phyloP scores from a whole-genome alignment of 306 rosid species.

The Heteromeles arbutifolia region DNA sequence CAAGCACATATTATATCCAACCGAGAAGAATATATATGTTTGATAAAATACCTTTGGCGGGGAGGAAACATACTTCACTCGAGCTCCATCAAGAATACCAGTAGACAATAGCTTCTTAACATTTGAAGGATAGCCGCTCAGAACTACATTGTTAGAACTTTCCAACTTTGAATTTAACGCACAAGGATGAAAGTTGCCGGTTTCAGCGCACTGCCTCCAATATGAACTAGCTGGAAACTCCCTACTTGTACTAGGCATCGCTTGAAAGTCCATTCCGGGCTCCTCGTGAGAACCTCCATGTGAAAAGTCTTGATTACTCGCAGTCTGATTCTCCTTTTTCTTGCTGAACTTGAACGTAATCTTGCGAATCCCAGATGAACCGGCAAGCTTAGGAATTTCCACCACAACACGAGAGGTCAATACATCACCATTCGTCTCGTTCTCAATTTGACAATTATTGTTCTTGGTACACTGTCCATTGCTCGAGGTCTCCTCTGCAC shows the following conservation, averaged over 20 bases:
- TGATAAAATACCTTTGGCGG: slow-evolving; percentile 36
- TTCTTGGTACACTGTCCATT: slow-evolving; percentile 36
- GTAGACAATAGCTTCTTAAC: slow-evolving; percentile 85
- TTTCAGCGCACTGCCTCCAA: slow-evolving; percentile 29
- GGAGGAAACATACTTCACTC: slow-evolving; percentile 67
- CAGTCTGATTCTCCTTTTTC: slow-evolving; percentile 47
- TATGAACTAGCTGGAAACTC: slow-evolving; percentile 14
- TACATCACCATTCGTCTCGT: slow-evolving; percentile 26
- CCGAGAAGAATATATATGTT: not conserved
- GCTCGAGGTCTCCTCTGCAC: slow-evolving; percentile 53
- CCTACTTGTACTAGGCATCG: slow-evolving; percentile 25
- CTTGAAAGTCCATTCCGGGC: slow-evolving; percentile 27
- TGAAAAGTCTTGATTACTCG: slow-evolving; percentile 4
- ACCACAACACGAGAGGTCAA: slow-evolving; percentile 60
- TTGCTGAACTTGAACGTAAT: slow-evolving; percentile 86
- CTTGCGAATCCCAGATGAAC: slow-evolving; percentile 76
- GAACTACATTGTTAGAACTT: slow-evolving; percentile 57
- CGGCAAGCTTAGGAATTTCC: slow-evolving; percentile 72
- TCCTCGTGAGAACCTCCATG: slow-evolving; percentile 22
- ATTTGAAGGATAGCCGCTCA: slow-evolving; percentile 61
- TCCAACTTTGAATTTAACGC: slow-evolving; percentile 52
- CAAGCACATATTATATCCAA: not conserved
- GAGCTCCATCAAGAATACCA: slow-evolving; percentile 91
- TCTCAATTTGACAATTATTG: slow-evolving; percentile 30
- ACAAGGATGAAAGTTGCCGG: slow-evolving; percentile 25